These are phyloP conservation scores for Anisogramma anomala DNA, from an alignment of 2,329 filamentous ascomycete species.

Conservation along the genomic window DNA sequence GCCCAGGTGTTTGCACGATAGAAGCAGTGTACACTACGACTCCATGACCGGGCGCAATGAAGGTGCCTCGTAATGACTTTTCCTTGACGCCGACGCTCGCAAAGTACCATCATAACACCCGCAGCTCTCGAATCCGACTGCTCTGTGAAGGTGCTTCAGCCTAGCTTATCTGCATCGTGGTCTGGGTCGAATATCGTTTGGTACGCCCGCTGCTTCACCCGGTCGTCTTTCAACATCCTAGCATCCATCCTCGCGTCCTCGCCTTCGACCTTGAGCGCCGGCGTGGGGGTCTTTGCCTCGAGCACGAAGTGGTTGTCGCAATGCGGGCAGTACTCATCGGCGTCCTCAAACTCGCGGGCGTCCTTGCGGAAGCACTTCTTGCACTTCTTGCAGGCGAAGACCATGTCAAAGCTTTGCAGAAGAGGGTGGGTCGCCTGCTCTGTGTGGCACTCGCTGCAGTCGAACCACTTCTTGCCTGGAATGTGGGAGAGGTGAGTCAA, in stretches of 20 bases:
- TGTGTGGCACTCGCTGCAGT: constrained; percentile 87
- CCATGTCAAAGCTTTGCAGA: constrained; percentile 72
- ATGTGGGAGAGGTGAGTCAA: background rate
- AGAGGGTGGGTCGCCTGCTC: constrained; percentile 72
- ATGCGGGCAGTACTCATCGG: constrained; percentile 97
- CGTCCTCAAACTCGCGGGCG: constrained; percentile 81
- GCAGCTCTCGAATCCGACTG: constrained; percentile 1
- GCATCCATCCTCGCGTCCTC: constrained; percentile 79
- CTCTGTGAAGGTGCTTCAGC: constrained; percentile 31
- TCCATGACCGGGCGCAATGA: constrained; percentile 13
- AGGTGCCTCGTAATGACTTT: constrained; percentile 14
- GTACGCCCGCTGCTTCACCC: constrained; percentile 48
- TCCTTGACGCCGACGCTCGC: constrained; percentile 13
- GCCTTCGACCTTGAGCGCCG: constrained; percentile 75
- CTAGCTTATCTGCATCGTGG: constrained; percentile 62
- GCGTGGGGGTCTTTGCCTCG: constrained; percentile 74
- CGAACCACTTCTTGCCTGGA: constrained; percentile 90
- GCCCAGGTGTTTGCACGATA: constrained; percentile 7
- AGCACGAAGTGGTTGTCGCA: constrained; percentile 98
- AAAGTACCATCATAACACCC: constrained; percentile 2
- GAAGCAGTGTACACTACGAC: constrained; percentile 14
- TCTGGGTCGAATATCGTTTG: constrained; percentile 66
- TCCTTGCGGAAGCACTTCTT: constrained; percentile 97
- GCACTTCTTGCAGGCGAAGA: constrained; percentile 97
- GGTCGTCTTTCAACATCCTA: constrained; percentile 87